These are phyloP conservation scores for Panaeolus cyanescens DNA, from an alignment of 768 basidiomycete species.

Conservation along the genomic window DNA sequence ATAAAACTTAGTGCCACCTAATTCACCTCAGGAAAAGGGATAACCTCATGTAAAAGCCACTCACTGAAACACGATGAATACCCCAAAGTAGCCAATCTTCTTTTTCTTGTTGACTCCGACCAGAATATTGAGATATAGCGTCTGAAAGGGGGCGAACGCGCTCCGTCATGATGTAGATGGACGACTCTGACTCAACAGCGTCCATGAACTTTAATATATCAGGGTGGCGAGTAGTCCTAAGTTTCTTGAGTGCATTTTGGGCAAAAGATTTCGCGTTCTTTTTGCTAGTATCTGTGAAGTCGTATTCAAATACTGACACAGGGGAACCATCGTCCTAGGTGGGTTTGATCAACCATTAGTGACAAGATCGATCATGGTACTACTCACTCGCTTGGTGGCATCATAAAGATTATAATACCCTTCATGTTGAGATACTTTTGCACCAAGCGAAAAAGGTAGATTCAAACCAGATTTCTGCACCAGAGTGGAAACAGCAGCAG, in stretches of 20 bases:
- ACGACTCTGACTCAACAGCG: conserved; percentile 84
- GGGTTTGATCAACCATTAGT: conserved; percentile 15
- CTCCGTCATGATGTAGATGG: conserved; percentile 93
- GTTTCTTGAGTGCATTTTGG: conserved; percentile 86
- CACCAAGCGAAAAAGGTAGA: conserved; percentile 83
- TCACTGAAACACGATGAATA: conserved; percentile 83
- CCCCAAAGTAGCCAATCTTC: conserved; percentile 97
- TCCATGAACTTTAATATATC: conserved; percentile 97
- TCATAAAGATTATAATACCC: conserved; percentile 87
- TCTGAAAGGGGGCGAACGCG: conserved; percentile 76
- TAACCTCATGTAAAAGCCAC: conserved; percentile 28
- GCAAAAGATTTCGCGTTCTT: conserved; percentile 73
- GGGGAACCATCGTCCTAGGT: conserved; percentile 81
- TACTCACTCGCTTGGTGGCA: conserved; percentile 80
- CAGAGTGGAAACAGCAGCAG: conserved; percentile 85
- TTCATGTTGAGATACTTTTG: conserved; percentile 66
- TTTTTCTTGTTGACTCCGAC: conserved; percentile 60
- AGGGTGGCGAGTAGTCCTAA: conserved; percentile 91
- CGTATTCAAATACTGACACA: conserved; percentile 93
- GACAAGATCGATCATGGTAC: neutral
- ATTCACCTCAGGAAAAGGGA: neutral
- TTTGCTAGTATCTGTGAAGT: conserved; percentile 61
- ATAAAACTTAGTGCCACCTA: conserved; percentile 90
- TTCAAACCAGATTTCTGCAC: conserved; percentile 92
- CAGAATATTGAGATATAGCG: conserved; percentile 62